Conservation (phyloP, 75 land plant species). For the Picea sitchensis region DNA sequence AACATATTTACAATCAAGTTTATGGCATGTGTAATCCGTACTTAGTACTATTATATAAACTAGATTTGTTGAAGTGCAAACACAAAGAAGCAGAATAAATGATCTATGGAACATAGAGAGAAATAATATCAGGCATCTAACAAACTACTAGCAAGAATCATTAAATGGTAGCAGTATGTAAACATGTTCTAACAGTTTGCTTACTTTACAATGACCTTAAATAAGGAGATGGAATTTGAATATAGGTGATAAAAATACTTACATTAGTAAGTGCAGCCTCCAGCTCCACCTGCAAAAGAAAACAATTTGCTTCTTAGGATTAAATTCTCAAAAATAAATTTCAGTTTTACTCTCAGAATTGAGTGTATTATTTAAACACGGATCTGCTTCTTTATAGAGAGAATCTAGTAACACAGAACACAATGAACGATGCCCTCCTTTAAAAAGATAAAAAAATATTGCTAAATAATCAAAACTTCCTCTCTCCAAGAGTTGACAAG, state of each 20-base stretch:
- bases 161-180: not conserved
- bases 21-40: not conserved
- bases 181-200: not conserved
- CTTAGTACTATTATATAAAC: not conserved
- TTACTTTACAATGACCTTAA: not conserved
- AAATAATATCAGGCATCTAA: not conserved
- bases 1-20: not conserved
- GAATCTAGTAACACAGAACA: not conserved
- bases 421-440: not conserved
- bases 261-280: constrained; percentile 49
- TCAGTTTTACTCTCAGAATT: not conserved
- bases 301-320: not conserved
- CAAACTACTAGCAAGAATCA: not conserved
- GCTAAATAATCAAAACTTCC: not conserved
- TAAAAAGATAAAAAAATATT: not conserved
- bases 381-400: not conserved
- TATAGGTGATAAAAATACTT: constrained; percentile 13
- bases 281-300: constrained; percentile 54
- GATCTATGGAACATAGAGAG: not conserved
- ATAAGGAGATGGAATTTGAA: not conserved
- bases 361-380: not conserved
- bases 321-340: not conserved
- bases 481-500: not conserved
- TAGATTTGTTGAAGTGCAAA: not conserved
- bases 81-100: not conserved